Conservation (phyloP, 305 asterid species). For the Salvia sclarea region DNA sequence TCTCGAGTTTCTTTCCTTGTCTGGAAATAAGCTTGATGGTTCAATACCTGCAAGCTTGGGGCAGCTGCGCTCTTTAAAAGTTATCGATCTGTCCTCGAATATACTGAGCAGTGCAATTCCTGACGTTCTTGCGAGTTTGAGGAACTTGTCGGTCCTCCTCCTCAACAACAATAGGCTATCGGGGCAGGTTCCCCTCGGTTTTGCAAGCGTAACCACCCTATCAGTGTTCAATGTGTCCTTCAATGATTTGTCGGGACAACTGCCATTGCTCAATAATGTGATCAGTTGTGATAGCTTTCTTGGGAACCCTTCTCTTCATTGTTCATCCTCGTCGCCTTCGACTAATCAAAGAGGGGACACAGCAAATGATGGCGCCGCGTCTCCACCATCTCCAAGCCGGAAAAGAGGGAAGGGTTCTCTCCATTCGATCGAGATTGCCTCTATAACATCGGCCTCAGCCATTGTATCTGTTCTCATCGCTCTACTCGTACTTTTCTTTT, state of each 20-base stretch:
- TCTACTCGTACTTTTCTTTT: slow-evolving; percentile 61
- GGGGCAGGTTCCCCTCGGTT: slow-evolving; percentile 61
- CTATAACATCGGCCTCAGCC: slow-evolving; percentile 72
- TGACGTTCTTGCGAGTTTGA: slow-evolving; percentile 53
- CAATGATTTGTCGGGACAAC: slow-evolving; percentile 74
- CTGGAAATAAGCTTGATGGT: slow-evolving; percentile 65
- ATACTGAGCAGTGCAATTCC: slow-evolving; percentile 68
- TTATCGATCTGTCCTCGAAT: slow-evolving; percentile 69
- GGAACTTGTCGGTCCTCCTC: slow-evolving; percentile 54
- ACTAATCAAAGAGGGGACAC: slow-evolving; percentile 52
- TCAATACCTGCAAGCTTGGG: slow-evolving; percentile 65
- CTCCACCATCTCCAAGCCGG: slow-evolving; percentile 39
- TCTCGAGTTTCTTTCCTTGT: slow-evolving; percentile 60
- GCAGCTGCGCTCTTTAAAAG: slow-evolving; percentile 54
- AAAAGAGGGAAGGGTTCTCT: slow-evolving; percentile 43
- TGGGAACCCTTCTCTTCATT: slow-evolving; percentile 69
- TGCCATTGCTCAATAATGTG: slow-evolving; percentile 43
- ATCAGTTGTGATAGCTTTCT: slow-evolving; percentile 60
- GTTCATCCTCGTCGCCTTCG: slow-evolving; percentile 55
- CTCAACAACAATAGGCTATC: slow-evolving; percentile 70
- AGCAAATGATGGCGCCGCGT: slow-evolving; percentile 33
- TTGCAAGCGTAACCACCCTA: slow-evolving; percentile 53
- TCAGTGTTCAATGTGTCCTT: slow-evolving; percentile 58
- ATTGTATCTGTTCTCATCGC: slow-evolving; percentile 74
- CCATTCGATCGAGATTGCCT: slow-evolving; percentile 68